Evolutionary conservation across 352 stramenopile genomes (phyloP), one percentile per base, ranked within the genome.

Genomic region (Phytophthora ramorum): DNA sequence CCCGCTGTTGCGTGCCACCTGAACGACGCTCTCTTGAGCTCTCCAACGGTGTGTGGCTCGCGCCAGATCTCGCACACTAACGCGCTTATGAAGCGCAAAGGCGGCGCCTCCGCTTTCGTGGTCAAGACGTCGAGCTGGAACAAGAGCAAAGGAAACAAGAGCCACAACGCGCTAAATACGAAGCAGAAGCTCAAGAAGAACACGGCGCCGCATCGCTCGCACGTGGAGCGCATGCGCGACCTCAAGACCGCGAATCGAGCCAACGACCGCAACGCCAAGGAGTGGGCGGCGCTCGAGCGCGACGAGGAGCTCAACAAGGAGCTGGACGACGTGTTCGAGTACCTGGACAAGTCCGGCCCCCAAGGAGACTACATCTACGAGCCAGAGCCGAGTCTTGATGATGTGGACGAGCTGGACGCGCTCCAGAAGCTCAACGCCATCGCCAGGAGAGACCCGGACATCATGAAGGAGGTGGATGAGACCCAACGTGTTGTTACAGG

Each of bases 121-220:
- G 58, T 66, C 45, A 92, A 92, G 65, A 76, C 64, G 24, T 77
- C 75, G 44, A 77, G 79, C 63, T 81, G 76, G 69, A 85, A 79
- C 63, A 68, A 71, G 41, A 82, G 83, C 47, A 76, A 79, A 44
- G 61, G 69, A 9, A 71, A 75, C 49, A 85, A 85, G 44, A 67
- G 49, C 8, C 69, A 67, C 45, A 73, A 20, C n/a, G 68, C 59
- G 9, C 47, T 66, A 5, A 71, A 44, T 20, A 92, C 72, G 14
- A 91, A 92, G 41, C 63, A 91, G 59, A 91, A 92, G 68, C 75
- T 92, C 26, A 91, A 91, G 70, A 78, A 76, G n/a, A 69, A 83
- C 59, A 47, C 59, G 12, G 68, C 70, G 46, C 81, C 81, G 47
- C 79, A 90, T 68, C 81, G 83, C 46, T 82, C 78, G 19, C 81